phyloP scores from a whole-genome alignment of 345 rosid species.

The Eucalyptus cladocalyx region DNA sequence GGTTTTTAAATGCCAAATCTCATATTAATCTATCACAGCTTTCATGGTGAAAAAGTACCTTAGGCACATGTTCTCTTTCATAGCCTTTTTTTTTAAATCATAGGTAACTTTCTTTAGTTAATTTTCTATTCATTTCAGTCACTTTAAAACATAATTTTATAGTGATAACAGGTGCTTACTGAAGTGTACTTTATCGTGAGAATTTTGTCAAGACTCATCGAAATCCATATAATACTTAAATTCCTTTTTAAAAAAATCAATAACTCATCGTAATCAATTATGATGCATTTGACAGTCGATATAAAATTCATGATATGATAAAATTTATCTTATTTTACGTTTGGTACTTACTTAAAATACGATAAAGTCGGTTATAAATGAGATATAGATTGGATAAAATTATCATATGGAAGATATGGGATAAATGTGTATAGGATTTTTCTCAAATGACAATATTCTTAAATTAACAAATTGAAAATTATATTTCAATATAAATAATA shows the following conservation, averaged over 20 bases:
- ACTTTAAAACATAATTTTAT: neutral
- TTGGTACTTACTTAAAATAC: no score
- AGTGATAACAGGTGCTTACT: neutral
- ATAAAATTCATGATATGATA: no score
- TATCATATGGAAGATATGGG: rapidly evolving
- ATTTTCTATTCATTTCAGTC: neutral
- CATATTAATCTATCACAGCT: neutral
- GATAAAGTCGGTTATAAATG: rapidly evolving
- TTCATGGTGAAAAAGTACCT: neutral
- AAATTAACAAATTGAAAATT: no score
- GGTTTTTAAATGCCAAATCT: neutral
- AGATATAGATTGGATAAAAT: no score
- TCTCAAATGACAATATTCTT: no score
- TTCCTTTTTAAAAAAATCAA: neutral
- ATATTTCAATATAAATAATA: no score
- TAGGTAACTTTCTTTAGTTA: neutral
- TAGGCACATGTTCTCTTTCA: neutral
- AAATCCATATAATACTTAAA: neutral
- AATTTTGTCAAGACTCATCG: neutral
- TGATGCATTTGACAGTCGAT: no score
- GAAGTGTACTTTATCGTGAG: neutral
- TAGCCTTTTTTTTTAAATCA: neutral
- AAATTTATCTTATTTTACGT: no score
- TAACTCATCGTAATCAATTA: neutral
- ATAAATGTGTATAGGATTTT: no score